A percentile compares a stretch with the other conserved stretches of the same genome.
phyloP scores from a whole-genome alignment of 352 stramenopile species.

The Pythium angustatum region DNA sequence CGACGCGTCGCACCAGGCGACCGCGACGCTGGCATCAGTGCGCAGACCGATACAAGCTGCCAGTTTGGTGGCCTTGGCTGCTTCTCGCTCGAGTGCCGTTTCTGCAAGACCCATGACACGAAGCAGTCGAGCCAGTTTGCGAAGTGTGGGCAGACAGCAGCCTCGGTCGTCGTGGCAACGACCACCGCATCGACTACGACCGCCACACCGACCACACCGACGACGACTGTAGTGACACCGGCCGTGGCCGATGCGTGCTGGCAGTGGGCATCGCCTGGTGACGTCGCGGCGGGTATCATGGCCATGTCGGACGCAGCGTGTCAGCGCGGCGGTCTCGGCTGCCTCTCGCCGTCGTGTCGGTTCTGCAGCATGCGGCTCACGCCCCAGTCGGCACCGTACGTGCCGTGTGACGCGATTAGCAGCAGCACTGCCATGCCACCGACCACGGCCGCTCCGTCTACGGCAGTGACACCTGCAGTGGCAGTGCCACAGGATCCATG shows the following conservation, averaged over 20 bases:
- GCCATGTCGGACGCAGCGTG: slow-evolving; percentile 12
- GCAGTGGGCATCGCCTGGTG: slow-evolving; percentile 20
- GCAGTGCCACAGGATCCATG: slow-evolving; percentile 7
- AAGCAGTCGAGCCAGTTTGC: slow-evolving; percentile 19
- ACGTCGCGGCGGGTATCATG: slow-evolving; percentile 6
- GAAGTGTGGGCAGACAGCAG: slow-evolving; percentile 7
- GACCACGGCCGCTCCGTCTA: background rate
- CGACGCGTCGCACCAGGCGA: slow-evolving; percentile 8
- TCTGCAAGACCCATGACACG: slow-evolving; percentile 34
- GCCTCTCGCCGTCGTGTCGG: slow-evolving; percentile 22
- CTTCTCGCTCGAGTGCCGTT: slow-evolving; percentile 33
- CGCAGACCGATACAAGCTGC: slow-evolving; percentile 11
- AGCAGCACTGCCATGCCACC: background rate
- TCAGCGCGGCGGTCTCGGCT: slow-evolving; percentile 22
- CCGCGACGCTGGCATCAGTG: slow-evolving; percentile 15
- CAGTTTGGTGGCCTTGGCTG: slow-evolving; percentile 30
- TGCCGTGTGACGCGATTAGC: slow-evolving; percentile 18
- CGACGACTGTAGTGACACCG: background rate
- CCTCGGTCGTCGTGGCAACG: background rate
- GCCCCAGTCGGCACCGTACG: slow-evolving; percentile 16
- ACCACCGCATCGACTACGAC: background rate
- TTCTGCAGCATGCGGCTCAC: slow-evolving; percentile 17
- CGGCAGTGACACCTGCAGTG: background rate
- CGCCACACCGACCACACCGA: background rate
- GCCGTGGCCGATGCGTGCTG: slow-evolving; percentile 9